Conservation (phyloP, 2,329 filamentous ascomycete species). For the Aspergillus costaricaensis region DNA sequence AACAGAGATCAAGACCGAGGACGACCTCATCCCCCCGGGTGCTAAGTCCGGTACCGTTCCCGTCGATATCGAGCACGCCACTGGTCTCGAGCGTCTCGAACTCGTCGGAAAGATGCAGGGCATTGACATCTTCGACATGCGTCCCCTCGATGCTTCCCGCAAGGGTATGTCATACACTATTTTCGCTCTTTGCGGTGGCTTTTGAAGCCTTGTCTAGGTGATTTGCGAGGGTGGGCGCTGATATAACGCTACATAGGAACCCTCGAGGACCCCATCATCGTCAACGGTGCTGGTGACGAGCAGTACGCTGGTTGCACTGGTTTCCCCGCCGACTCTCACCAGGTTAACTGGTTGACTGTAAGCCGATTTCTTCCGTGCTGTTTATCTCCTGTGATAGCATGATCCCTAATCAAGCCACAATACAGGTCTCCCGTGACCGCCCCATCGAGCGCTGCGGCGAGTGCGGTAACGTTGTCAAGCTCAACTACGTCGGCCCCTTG, state of each 20-base stretch:
- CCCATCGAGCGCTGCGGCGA: conserved; percentile 94
- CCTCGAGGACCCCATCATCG: conserved; percentile 82
- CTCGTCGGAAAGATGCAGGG: conserved; percentile 99
- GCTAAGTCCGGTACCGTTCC: conserved; percentile 79
- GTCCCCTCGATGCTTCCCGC: conserved; percentile 86
- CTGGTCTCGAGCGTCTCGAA: conserved; percentile 97
- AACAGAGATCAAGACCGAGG: conserved; percentile 76
- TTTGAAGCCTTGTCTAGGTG: neutral
- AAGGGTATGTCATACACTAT: conserved; percentile 60
- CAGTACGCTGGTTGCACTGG: conserved; percentile 97
- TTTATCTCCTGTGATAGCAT: conserved; percentile 19
- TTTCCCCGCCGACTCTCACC: conserved; percentile 86
- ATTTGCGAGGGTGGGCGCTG: neutral
- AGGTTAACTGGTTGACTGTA: conserved; percentile 87
- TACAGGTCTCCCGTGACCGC: conserved; percentile 79
- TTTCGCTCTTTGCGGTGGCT: neutral
- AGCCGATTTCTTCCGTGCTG: conserved; percentile 33
- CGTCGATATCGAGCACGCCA: conserved; percentile 92
- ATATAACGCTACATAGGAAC: conserved; percentile 63
- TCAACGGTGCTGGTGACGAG: conserved; percentile 91
- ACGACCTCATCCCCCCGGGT: conserved; percentile 85
- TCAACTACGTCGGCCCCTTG: conserved; percentile 88
- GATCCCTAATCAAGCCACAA: neutral
- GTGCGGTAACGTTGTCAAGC: conserved; percentile 96
- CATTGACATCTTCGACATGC: conserved; percentile 97